Base-by-base conservation (phyloP, 257 asterid species). In the Petunia axillaris region DNA sequence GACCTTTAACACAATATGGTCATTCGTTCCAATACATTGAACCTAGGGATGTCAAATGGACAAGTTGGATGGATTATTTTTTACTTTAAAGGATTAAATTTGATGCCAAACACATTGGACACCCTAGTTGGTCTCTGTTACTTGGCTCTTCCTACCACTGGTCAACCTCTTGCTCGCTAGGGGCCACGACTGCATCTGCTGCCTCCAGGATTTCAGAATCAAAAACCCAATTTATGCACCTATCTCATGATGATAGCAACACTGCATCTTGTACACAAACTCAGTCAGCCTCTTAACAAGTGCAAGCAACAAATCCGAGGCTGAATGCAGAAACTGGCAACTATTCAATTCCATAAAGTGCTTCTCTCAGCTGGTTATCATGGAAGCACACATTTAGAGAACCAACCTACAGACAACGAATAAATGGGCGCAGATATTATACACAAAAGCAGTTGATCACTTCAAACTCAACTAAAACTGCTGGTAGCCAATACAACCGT, bases 381-480 rank as follows among this genome's bases (percentile, higher is more conserved):
- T 4, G 57, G 40, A 16, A 68, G 55, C 16, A 68, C 77, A 70
- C 43, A 48, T 70, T 70, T 1, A 4, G 5, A 48, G 59, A 48
- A 70, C 43, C 77, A 71, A 46, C 35, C 60, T 25, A 35, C 77
- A 71, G 59, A 2, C 11, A 4, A 71, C 9, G 40, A 70, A 46
- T 25, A 50, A 10, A 71, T 35, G 60, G 60, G 25, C 35, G 77
- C 77, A 71, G 25, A 71, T 25, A 71, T 48, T 48, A 40, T 48
- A n/a, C 48, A 70, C 58, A 70, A 46, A 70, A 48, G 77, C 3
- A 71, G 60, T 71, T 39, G 44, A 71, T 71, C 77, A 71, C 77
- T 71, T 48, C 60, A 71, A 71, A 13, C 77, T 48, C 77, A 48
- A 70, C 44, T 25, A 48, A 39, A 71, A 70, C 43, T 11, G 25